Evolutionary conservation across 331 rosid genomes (phyloP), one percentile per base, ranked within the genome.

Genomic region (Acacia pycnantha): DNA sequence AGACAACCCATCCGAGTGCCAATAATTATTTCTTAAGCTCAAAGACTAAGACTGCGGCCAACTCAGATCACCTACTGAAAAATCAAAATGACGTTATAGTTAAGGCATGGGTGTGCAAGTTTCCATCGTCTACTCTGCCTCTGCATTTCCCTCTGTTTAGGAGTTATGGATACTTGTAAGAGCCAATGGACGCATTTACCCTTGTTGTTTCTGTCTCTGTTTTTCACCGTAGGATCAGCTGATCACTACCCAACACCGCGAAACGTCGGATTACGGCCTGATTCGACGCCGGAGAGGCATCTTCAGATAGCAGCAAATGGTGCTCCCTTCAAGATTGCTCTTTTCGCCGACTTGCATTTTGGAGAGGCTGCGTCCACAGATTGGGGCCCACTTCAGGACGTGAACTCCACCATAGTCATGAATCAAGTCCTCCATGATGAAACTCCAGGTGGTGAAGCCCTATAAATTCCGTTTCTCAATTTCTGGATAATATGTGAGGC

Each of bases 361-460:
- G 98, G 98, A 1, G 97, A 95, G 87, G 24, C 70, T 78, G 86
- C 86, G 19, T 90, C 83, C 86, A 87, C 90, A 0, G 80, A 87
- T 4, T 95, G 98, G 98, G 98, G 98, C 5, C 95, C 94, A 19
- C 83, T 48, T 26, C 97, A 94, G 73, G 98, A 93, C 73, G 82
- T 77, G 4, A 91, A 91, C 68, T 89, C 98, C 27, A 11, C 76
- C 14, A 77, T 47, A 4, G 94, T 94, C 66, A 91, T 88, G 84
- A 74, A 80, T 33, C 53, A 77, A 3, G 87, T 88, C 29, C 84
- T 88, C 3, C n/a, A 84, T 24, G 1, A 79, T 43, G 97, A 94
- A 90, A 65, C 56, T 83, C 95, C 97, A 90, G 97, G 76, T 69
- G 41, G 2, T 13, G 14, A 35, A 21, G 50, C 48, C 19, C 71